Base-by-base conservation (phyloP, 768 basidiomycete species). In the Tylopilus subfusipes region DNA sequence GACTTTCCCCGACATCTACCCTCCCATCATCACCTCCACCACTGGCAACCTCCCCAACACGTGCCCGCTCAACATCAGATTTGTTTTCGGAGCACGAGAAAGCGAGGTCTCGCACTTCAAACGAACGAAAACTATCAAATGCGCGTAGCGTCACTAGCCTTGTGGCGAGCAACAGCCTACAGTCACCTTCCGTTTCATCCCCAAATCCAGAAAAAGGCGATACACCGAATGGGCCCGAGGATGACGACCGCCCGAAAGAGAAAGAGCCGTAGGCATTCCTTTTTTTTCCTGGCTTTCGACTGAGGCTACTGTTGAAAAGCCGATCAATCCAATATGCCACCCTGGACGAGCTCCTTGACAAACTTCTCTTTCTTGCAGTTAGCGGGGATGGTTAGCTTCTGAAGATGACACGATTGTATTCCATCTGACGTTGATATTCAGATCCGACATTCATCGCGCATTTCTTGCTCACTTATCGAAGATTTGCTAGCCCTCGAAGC, bases 381-480 rank as follows among this genome's bases (percentile, higher is more conserved):
- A 91, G 88, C 62, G 89, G 88, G 48, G 91, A 93, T 67, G 90
- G 90, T 92, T 59, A 73, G 67, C 30, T 50, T 16, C 29, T 22
- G 12, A 27, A 34, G 42, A 42, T 36, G 21, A 19, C 69, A 59
- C 30, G n/a, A 24, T 31, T 33, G 33, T 14, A 49, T 50, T 13
- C 27, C 19, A 56, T 53, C 58, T 63, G 46, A 66, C 25, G 6
- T 39, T 30, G 52, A 29, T 52, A 46, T 55, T 10, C 52, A 93
- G 91, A 93, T 67, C 81, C 88, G 13, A 79, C 82, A 5, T 93
- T 83, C 65, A 82, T 90, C 29, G 81, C 82, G 3, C 84, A 91
- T 68, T 93, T 94, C 69, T 75, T 94, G 44, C 79, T 93, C 36
- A 90, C 89, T 9, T 93, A 90, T 65, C 86, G 91, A 31, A 78